Evolutionary conservation across 2,329 filamentous ascomycete genomes (phyloP).

Genomic region (Aschersonia sp.): DNA sequence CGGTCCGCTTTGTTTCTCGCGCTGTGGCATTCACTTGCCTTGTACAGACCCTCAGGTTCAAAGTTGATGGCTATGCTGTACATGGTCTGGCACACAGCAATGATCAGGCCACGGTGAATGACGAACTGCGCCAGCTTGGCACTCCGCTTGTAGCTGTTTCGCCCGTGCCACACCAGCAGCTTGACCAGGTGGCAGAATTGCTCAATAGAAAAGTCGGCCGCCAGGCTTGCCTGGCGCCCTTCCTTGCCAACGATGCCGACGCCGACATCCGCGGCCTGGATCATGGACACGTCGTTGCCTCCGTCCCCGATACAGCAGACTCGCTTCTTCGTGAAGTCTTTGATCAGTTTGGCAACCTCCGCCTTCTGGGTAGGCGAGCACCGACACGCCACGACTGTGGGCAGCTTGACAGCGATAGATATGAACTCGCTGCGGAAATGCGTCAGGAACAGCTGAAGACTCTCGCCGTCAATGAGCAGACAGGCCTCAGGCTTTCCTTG

Average conservation of each 20-base stretch:
- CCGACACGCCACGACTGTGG: constrained; percentile 87
- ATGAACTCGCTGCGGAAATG: constrained; percentile 80
- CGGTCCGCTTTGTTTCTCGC: neutral
- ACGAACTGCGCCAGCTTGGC: constrained; percentile 97
- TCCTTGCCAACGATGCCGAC: constrained; percentile 98
- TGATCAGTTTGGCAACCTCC: constrained; percentile 81
- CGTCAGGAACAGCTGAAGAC: constrained; percentile 65
- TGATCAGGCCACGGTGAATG: constrained; percentile 91
- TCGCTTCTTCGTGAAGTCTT: constrained; percentile 80
- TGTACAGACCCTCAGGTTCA: constrained; percentile 88
- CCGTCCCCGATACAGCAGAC: constrained; percentile 97
- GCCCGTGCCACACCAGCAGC: constrained; percentile 94
- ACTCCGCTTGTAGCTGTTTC: constrained; percentile 91
- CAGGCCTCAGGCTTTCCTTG: constrained; percentile 77
- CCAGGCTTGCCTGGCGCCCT: constrained; percentile 83
- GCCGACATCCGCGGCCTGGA: constrained; percentile 93
- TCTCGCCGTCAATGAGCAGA: constrained; percentile 89
- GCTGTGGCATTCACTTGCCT: constrained; percentile 23
- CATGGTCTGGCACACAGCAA: constrained; percentile 91
- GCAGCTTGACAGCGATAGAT: constrained; percentile 70
- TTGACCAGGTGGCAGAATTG: constrained; percentile 94
- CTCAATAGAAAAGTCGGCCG: constrained; percentile 91
- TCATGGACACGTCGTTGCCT: constrained; percentile 98
- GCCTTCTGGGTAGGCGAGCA: constrained; percentile 97
- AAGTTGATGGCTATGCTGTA: constrained; percentile 89